Evolutionary conservation across 1,284 basidiomycete genomes (phyloP).

Genomic region (Gymnopus androsaceus): DNA sequence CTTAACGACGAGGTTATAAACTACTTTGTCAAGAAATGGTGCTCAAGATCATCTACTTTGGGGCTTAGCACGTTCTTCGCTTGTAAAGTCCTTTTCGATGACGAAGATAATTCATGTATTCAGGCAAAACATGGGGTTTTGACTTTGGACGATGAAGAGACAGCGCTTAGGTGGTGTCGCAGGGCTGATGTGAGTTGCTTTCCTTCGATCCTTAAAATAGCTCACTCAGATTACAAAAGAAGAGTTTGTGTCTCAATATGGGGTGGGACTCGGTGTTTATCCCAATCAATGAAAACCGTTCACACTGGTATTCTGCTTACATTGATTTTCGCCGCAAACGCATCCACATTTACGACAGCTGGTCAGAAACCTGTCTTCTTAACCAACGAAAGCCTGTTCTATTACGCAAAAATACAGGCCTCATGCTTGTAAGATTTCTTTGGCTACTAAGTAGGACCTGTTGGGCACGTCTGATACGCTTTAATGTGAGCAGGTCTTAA

Average conservation of each 20-base stretch:
- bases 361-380: neutral
- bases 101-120: neutral
- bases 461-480: too few species aligned
- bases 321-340: neutral
- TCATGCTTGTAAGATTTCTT: neutral
- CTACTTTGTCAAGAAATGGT: constrained; percentile 1
- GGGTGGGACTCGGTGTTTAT: neutral
- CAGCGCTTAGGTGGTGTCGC: neutral
- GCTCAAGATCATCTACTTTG: neutral
- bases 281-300: neutral
- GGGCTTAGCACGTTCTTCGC: neutral
- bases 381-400: neutral
- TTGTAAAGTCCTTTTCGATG: neutral
- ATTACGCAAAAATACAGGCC: neutral
- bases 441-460: too few species aligned
- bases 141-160: neutral
- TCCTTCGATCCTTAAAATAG: neutral
- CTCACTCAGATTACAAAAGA: neutral
- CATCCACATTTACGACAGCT: neutral
- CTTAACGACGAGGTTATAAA: constrained; percentile 1
- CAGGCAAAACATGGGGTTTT: neutral
- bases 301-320: constrained; percentile 2
- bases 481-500: neutral
- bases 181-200: neutral
- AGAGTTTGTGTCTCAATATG: neutral